Base-by-base conservation (phyloP, 306 rosid genomes). In the Benincasa hispida region DNA sequence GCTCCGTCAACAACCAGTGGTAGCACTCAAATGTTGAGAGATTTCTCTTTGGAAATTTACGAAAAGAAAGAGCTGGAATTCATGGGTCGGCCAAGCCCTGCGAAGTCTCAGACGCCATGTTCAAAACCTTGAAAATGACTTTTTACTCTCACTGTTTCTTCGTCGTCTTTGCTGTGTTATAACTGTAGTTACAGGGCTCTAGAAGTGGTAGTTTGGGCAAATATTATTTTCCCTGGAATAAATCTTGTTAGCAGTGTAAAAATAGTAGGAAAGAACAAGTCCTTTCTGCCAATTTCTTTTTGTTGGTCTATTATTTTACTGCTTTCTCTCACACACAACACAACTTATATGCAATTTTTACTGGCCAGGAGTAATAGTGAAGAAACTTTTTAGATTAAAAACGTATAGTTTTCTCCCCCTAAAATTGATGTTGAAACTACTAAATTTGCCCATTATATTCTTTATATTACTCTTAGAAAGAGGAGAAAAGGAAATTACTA, bases 41-140 rank as follows among this genome's bases (percentile, higher is more conserved):
- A 89, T 77, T 92, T 89, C 70, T 86, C 95, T 27, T 39, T 92
- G 86, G 90, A 89, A 57, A 73, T 85, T 66, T 85, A 76, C 68
- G 98, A 88, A n/a, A 92, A 83, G 88, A 92, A 84, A 78, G 98
- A 92, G 79, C 81, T 92, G 24, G 92, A 82, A 70, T 89, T 92
- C 74, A 82, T 92, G 87, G 88, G 86, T 80, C 69, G 70, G 21
- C 32, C 86, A 48, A 72, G 35, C 41, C 5, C 39, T 78, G 75
- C 82, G 5, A 84, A 82, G 76, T 80, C 89, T 45, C 86, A 88
- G 25, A 45, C 86, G 24, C 82, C 85, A 0, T 32, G 74, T 78
- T 83, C 89, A 3, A 77, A 86, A 56, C 82, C 90, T 56, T 89
- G 81, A 84, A 67, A 42, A 80, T 73, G 42, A 28, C 15, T 17